Evolutionary conservation across 805 yeast species (phyloP).

Genomic region (Yamadazyma phyllophila): DNA sequence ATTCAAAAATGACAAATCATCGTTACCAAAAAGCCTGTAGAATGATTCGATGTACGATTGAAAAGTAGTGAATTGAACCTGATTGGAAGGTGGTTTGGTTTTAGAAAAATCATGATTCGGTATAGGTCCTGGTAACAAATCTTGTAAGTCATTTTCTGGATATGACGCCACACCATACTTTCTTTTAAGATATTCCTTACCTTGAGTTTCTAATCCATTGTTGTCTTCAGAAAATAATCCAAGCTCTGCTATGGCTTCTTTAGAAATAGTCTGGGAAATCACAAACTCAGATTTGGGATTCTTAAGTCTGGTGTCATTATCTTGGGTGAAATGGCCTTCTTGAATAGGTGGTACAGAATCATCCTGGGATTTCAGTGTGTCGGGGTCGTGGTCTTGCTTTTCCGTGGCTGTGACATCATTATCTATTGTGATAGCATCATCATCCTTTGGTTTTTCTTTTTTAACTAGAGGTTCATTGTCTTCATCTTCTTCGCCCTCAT

Average conservation of each 20-base stretch:
- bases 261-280: constrained; percentile 63
- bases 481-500: constrained; percentile 7
- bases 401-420: neutral
- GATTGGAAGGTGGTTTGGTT: constrained; percentile 70
- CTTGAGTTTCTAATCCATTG: constrained; percentile 61
- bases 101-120: constrained; percentile 86
- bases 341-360: constrained; percentile 49
- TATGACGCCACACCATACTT: constrained; percentile 89
- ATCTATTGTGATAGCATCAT: neutral
- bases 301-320: constrained; percentile 57
- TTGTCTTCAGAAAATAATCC: constrained; percentile 63
- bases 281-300: constrained; percentile 80
- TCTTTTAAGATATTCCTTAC: constrained; percentile 68
- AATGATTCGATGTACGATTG: constrained; percentile 82
- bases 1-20: constrained; percentile 73
- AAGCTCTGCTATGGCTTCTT: constrained; percentile 56
- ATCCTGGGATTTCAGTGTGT: constrained; percentile 22
- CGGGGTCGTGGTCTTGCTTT: constrained; percentile 1
- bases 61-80: constrained; percentile 88
- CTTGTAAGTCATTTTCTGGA: constrained; percentile 74
- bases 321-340: constrained; percentile 43
- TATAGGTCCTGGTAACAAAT: constrained; percentile 79
- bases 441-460: constrained; percentile 1
- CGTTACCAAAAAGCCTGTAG: constrained; percentile 73
- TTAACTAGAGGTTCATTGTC: constrained; percentile 3